Conservation (phyloP, 1,284 basidiomycete genomes). For the Ustilago crameri region DNA sequence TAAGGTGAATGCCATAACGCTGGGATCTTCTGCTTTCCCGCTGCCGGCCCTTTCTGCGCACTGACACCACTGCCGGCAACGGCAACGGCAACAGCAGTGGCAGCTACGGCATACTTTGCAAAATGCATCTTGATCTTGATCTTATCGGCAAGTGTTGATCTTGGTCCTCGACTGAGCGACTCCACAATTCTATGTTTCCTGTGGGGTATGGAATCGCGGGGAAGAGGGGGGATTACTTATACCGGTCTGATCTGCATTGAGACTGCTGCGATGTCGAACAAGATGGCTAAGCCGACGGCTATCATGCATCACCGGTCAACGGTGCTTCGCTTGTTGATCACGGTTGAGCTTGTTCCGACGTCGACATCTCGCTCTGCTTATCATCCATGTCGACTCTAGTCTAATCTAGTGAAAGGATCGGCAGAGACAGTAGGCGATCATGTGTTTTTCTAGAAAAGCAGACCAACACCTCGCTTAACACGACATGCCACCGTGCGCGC, state of each 20-base stretch:
- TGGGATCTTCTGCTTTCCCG: slow-evolving; percentile 12
- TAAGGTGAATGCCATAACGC: slow-evolving; percentile 20
- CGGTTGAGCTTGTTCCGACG: no score
- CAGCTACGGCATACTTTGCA: slow-evolving; percentile 5
- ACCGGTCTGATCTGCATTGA: not conserved
- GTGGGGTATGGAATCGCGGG: not conserved
- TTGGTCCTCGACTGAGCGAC: not conserved
- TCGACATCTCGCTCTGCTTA: no score
- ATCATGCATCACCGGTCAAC: no score
- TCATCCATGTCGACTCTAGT: no score
- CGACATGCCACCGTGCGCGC: no score
- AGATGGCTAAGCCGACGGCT: no score
- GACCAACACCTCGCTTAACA: no score
- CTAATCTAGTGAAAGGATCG: no score
- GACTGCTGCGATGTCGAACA: no score
- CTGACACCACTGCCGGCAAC: not conserved
- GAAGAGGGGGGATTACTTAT: not conserved
- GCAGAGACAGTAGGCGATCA: no score
- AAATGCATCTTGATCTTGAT: slow-evolving; percentile 10
- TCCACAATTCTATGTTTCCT: not conserved
- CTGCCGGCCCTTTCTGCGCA: not conserved
- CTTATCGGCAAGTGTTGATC: not conserved
- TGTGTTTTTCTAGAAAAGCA: no score
- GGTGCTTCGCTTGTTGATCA: no score
- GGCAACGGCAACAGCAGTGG: not conserved